Base-by-base conservation (phyloP, 495 filamentous ascomycete species). In the Penicillium riverlandense region DNA sequence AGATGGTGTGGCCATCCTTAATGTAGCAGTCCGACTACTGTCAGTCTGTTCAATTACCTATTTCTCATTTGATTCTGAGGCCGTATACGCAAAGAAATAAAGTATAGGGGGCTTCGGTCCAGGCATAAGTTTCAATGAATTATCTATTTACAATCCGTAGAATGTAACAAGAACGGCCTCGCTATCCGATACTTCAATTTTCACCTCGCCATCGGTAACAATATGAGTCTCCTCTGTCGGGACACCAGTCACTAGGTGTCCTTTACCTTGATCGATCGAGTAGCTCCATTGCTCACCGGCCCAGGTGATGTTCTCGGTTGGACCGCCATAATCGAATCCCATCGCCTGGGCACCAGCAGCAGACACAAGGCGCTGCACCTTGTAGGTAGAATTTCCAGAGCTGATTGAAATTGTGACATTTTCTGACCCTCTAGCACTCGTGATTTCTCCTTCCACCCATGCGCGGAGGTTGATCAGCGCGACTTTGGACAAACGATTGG, bases 211-310 rank as follows among this genome's bases (percentile, higher is more conserved):
- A 13, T 40, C n/a, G 7, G 11, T 28, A 10, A 40, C 41, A 39
- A 4, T 35, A 14, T 37, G 33, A 15, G 13, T 40, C 37, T 34
- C 47, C 41, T 45, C 33, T 32, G 16, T 33, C 41, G 27, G 14
- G 6, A 10, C 11, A 27, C 40, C 47, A 8, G 22, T 6, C 13
- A 37, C 16, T 15, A 44, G 43, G 37, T 48, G 50, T 0, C 57
- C 54, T 13, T 40, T 49, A 7, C 54, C 54, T n/a, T 45, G 9
- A 29, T 55, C 45, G 15, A 58, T 34, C 28, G 41, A 43, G 35
- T 49, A 51, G n/a, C 35, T 43, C 55, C 58, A 61, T 22, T 56
- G 49, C 42, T 56, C 49, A 9, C 58, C 52, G 15, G 55, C 53
- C 58, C 58, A 58, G 11, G 55, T 58, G 8, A 58, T 49, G 47